phyloP scores from a whole-genome alignment of 2,329 filamentous ascomycete species.

The Cladosporium sp. region DNA sequence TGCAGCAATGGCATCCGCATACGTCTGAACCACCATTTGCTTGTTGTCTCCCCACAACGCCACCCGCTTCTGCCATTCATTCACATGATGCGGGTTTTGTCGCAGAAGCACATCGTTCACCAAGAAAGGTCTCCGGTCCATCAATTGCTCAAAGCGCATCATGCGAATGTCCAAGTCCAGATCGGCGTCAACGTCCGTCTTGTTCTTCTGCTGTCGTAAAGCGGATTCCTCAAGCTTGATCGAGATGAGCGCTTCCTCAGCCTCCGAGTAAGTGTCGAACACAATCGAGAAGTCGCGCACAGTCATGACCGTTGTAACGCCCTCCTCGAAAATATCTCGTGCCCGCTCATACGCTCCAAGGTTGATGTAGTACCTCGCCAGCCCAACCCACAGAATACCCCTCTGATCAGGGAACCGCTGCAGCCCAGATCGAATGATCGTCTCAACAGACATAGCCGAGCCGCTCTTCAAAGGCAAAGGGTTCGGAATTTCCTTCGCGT shows the following conservation, averaged over 20 bases:
- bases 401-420: conserved; percentile 85
- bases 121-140: conserved; percentile 93
- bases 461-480: conserved; percentile 76
- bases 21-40: conserved; percentile 84
- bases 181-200: conserved; percentile 75
- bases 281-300: conserved; percentile 94
- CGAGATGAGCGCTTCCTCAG: conserved; percentile 91
- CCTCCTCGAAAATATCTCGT: conserved; percentile 90
- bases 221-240: conserved; percentile 85
- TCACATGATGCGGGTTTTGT: conserved; percentile 93
- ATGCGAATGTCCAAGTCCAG: conserved; percentile 94
- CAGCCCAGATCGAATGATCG: conserved; percentile 88
- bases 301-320: conserved; percentile 96
- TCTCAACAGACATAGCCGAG: conserved; percentile 80
- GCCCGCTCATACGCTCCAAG: conserved; percentile 88
- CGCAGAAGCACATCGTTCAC: conserved; percentile 92
- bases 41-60: conserved; percentile 92
- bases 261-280: conserved; percentile 94
- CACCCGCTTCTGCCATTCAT: conserved; percentile 97
- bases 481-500: conserved; percentile 54
- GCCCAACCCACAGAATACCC: conserved; percentile 87
- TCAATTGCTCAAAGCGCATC: conserved; percentile 95
- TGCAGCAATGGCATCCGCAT: conserved; percentile 86
- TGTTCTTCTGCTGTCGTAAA: conserved; percentile 68
- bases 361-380: conserved; percentile 95